Base-by-base conservation (phyloP, 2,329 filamentous ascomycete genomes). In the Fusarium sp. region DNA sequence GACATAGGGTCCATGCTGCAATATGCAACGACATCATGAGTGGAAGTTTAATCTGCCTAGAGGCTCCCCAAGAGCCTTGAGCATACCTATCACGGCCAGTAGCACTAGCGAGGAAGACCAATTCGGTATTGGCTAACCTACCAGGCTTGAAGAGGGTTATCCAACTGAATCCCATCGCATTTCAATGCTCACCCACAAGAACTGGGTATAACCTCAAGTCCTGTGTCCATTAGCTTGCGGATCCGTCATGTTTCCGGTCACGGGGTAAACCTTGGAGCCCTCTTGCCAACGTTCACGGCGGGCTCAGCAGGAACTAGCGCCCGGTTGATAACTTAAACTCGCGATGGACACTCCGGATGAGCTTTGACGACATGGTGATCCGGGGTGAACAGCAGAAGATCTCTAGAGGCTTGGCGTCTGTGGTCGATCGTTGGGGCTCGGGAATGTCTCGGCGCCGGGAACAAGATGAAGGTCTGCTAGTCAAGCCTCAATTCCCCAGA, bases 401-500 rank as follows among this genome's bases (percentile, higher is more conserved):
- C 52, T 21, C 10, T 6, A 25, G 32, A 16, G 56, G 13, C 13
- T 46, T 5, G 9, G 40, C 46, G 15, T 9, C 23, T 25, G 19
- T 11, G 42, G 50, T 38, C 9, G 71, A 73, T 73, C 67, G 33
- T 8, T 42, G 9, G 4, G 25, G n/a, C 16, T 25, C 37, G 71
- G 54, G 33, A 68, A 54, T 74, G 54, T 28, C 40, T 60, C 30
- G 35, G 50, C 43, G 15, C 54, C 21, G 56, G 50, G 44, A 47
- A 37, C 46, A 59, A 40, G 35, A 6, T 19, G 11, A 28, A 35
- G n/a, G 16, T 18, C n/a, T 37, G 15, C 71, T 73, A 63, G 40
- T 12, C 18, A 28, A 35, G 59, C 71, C 62, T 61, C 56, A 40
- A 60, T 71, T 69, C 40, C 50, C 49, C 46, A 38, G 32, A 47